phyloP scores from a whole-genome alignment of 768 basidiomycete genomes.

The Podaxis sp. region DNA sequence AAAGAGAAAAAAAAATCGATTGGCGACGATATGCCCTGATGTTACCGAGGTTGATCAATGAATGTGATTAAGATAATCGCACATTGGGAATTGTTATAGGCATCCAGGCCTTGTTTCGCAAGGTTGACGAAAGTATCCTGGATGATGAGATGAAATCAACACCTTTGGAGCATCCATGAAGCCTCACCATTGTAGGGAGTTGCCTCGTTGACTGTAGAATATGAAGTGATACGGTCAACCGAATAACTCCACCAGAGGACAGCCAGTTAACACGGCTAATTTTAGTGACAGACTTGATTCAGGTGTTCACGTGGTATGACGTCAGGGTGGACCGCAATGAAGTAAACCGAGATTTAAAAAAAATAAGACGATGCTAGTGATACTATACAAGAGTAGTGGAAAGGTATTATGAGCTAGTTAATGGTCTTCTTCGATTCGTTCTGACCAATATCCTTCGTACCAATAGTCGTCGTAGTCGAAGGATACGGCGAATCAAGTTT shows the following conservation, averaged over 20 bases:
- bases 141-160: not conserved
- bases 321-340: not conserved
- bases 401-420: not conserved
- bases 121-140: slow-evolving; percentile 34
- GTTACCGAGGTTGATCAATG: slow-evolving; percentile 5
- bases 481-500: slow-evolving; percentile 31
- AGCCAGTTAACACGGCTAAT: not conserved
- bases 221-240: not conserved
- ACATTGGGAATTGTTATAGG: slow-evolving; percentile 52
- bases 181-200: not conserved
- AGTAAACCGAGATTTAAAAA: not conserved
- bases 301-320: not conserved
- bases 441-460: slow-evolving; percentile 21
- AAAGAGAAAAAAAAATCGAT: slow-evolving; percentile 9
- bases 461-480: slow-evolving; percentile 20
- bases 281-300: not conserved
- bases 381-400: not conserved
- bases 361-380: not conserved
- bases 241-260: not conserved
- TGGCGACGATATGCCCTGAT: slow-evolving; percentile 18
- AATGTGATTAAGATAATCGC: slow-evolving; percentile 17
- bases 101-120: slow-evolving; percentile 63
- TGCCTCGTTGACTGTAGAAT: not conserved
- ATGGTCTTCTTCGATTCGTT: slow-evolving; percentile 15
- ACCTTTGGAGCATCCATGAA: too few species aligned